Evolutionary conservation across 768 basidiomycete species (phyloP).

Genomic region (Boletus subcaerulescens): DNA sequence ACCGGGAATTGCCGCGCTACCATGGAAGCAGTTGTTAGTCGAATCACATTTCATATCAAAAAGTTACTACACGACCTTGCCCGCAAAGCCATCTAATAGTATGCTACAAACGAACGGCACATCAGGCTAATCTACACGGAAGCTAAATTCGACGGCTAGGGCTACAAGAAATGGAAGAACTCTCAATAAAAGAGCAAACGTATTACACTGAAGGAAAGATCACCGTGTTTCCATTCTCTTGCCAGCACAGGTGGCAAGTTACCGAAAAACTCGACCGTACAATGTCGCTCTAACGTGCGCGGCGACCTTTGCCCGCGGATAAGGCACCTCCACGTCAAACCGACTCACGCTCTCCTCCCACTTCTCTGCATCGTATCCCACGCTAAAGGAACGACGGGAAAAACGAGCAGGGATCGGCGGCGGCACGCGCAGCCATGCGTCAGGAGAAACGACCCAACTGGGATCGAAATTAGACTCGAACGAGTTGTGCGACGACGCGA

Average conservation of each 20-base stretch:
- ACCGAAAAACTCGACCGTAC: not conserved
- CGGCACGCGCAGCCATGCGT: slow-evolving; percentile 25
- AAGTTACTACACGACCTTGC: not conserved
- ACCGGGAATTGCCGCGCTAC: slow-evolving; percentile 1
- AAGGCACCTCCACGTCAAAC: not conserved
- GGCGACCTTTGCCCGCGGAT: not conserved
- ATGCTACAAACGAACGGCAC: slow-evolving; percentile 12
- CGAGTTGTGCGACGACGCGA: slow-evolving; percentile 34
- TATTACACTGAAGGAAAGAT: not conserved
- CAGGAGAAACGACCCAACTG: not conserved
- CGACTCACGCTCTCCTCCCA: not conserved
- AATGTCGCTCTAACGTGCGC: not conserved
- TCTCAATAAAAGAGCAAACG: not conserved
- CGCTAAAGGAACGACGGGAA: slow-evolving; percentile 5
- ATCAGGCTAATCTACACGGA: slow-evolving; percentile 1
- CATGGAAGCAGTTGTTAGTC: not conserved
- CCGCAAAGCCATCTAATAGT: not conserved
- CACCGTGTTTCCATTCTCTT: slow-evolving; percentile 28
- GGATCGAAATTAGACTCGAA: slow-evolving; percentile 28
- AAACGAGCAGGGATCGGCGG: slow-evolving; percentile 11
- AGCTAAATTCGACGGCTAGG: slow-evolving; percentile 7
- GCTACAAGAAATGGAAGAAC: slow-evolving; percentile 18
- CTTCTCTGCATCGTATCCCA: slow-evolving; percentile 1
- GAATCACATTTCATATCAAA: too few relatives aligned
- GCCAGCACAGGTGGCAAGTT: not conserved